Percentiles rank a stretch among this genome's conserved stretches.
Evolutionary conservation across 1,284 basidiomycete species (phyloP).

Genomic region (Papiliotrema fonsecae): DNA sequence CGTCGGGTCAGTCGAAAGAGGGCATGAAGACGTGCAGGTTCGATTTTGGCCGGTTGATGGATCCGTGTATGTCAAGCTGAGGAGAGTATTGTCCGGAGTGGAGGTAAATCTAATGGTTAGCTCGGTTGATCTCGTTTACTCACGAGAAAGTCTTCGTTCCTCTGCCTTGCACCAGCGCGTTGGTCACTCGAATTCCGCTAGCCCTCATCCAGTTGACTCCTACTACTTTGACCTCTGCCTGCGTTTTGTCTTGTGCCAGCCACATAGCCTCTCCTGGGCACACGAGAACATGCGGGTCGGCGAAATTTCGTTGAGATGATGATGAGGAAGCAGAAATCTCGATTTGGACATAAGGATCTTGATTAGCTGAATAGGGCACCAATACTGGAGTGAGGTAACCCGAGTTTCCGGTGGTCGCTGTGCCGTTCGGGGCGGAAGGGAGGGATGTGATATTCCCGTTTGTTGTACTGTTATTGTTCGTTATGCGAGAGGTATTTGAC

Average conservation of each 20-base stretch:
- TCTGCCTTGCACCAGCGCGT: constrained; percentile 74
- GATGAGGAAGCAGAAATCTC: constrained; percentile 69
- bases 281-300: constrained; percentile 67
- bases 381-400: constrained; percentile 86
- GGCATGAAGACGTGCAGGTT: constrained; percentile 67
- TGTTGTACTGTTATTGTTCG: constrained; percentile 59
- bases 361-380: constrained; percentile 53
- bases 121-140: constrained; percentile 24
- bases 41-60: constrained; percentile 64
- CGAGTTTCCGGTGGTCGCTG: constrained; percentile 76
- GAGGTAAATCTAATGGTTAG: constrained; percentile 62
- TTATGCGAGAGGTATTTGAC: constrained; percentile 54
- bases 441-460: constrained; percentile 57
- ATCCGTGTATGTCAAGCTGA: constrained; percentile 71
- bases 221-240: constrained; percentile 68
- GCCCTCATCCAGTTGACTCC: constrained; percentile 58
- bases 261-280: constrained; percentile 75
- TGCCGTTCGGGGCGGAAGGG: constrained; percentile 37
- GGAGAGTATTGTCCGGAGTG: constrained; percentile 79
- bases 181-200: constrained; percentile 79
- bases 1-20: constrained; percentile 65
- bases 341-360: constrained; percentile 13
- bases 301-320: constrained; percentile 60
- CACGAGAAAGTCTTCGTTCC: constrained; percentile 83
- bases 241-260: constrained; percentile 69